phyloP scores from a whole-genome alignment of 225 moss, liverwort and hornwort genomes.

The Rhytidiadelphus loreus region DNA sequence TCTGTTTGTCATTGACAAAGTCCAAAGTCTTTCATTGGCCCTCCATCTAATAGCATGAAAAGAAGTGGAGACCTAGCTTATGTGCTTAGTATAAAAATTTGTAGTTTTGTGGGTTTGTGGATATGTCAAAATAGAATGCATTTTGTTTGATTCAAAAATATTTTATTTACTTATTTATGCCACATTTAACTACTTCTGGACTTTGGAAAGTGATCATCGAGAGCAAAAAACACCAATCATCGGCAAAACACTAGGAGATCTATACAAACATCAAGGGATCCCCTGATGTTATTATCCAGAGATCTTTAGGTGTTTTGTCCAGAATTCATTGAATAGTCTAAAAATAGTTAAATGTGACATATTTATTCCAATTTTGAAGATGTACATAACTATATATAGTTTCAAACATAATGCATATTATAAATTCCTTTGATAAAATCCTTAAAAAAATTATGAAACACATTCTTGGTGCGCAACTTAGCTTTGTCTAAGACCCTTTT shows the following conservation, averaged over 20 bases:
- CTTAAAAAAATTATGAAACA: background rate
- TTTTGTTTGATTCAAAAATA: background rate
- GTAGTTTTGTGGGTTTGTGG: background rate
- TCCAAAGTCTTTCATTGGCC: background rate
- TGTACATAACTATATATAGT: background rate
- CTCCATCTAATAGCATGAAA: rapidly evolving
- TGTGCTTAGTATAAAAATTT: no score
- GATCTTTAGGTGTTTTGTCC: no score
- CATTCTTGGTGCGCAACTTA: background rate
- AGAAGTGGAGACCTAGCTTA: background rate
- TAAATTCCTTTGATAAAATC: background rate
- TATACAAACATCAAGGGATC: no score
- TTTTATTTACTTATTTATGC: rapidly evolving
- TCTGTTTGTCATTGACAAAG: background rate
- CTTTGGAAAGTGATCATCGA: no score
- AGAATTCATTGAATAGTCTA: no score
- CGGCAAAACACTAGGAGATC: no score
- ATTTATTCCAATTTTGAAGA: background rate
- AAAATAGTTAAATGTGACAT: no score
- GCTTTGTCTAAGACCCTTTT: background rate
- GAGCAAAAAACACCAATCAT: no score
- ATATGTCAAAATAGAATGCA: background rate
- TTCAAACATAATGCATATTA: background rate
- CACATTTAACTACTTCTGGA: no score
- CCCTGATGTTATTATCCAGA: no score